Evolutionary conservation across 768 basidiomycete genomes (phyloP), one percentile per base, ranked within the genome.

Genomic region (Psilocybe subaeruginosa): DNA sequence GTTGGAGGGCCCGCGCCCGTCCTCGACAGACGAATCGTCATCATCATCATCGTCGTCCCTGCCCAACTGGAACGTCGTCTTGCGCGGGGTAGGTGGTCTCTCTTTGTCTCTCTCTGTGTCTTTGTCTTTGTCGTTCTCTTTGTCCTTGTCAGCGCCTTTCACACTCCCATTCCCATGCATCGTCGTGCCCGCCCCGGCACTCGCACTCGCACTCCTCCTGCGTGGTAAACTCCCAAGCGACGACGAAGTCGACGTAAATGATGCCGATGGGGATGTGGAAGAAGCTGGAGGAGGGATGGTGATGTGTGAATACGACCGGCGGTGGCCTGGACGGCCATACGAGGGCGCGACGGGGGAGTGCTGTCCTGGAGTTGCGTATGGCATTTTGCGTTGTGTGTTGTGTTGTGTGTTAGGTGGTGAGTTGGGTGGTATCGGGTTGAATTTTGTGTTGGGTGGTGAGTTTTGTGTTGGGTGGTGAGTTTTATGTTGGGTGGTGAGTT

Each of bases 51-150:
- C 39, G 63, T 79, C 72, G 55, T 75, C 75, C 41, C 47, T 59
- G 35, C 70, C 70, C 14, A 79, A 71, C 60, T 80, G 79, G 67
- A 80, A 79, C 8, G 71, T 70, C 23, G 70, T 65, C 35, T 69
- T 62, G 27, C 57, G 53, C 39, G 67, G 27, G 50, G 70, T n/a
- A 16, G 41, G 9, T 11, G 41, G 41, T 43, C 41, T 35, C 31
- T 33, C 23, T 23, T 23, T 23, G 23, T 23, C 23, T 23, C 23
- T 23, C 23, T 23, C 23, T 23, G 2, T 23, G 23, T 23, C 23
- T 23, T 23, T 23, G 23, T 23, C 23, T 23, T 23, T 23, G 23
- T 23, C 23, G 23, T 23, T 23, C 23, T 23, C 23, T 23, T 23
- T 23, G 23, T 23, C 23, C 23, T 14, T 29, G 14, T 51, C 17